Percentiles rank a stretch among this genome's conserved stretches.
phyloP scores from a whole-genome alignment of 2,329 filamentous ascomycete genomes.

The Knufia fluminis region DNA sequence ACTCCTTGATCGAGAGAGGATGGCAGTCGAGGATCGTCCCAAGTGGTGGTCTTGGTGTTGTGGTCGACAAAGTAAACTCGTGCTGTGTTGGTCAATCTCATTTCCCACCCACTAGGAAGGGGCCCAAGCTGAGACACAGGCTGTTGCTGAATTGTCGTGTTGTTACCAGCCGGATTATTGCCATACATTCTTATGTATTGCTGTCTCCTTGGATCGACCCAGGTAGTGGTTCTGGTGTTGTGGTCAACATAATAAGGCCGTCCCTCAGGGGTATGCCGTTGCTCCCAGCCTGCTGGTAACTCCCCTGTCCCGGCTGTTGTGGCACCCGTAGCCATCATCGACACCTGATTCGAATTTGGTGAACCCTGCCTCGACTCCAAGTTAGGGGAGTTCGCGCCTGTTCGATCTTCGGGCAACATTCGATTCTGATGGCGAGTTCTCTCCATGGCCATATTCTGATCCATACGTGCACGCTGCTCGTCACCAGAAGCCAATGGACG shows the following conservation, averaged over 20 bases:
- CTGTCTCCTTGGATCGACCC: constrained; percentile 93
- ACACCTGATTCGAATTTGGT: constrained; percentile 46
- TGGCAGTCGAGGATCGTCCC: constrained; percentile 91
- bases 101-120: constrained; percentile 95
- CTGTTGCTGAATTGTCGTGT: constrained; percentile 88
- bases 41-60: constrained; percentile 98
- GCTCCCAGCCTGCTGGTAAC: constrained; percentile 91
- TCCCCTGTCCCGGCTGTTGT: constrained; percentile 89
- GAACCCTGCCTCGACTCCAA: constrained; percentile 43
- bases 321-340: constrained; percentile 90
- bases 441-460: constrained; percentile 87
- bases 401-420: constrained; percentile 90
- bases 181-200: constrained; percentile 99
- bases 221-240: constrained; percentile 94
- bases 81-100: constrained; percentile 96
- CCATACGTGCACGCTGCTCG: constrained; percentile 68
- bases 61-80: constrained; percentile 98
- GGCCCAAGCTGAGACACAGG: constrained; percentile 94
- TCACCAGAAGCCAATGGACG: constrained; percentile 74
- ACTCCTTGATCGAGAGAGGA: constrained; percentile 97
- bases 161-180: constrained; percentile 57
- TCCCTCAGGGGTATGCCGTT: constrained; percentile 88
- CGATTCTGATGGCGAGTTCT: constrained; percentile 89
- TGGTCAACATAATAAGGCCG: constrained; percentile 96
- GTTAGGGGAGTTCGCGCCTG: constrained; percentile 83